Evolutionary conservation across 2,329 filamentous ascomycete species (phyloP).

Genomic region (Teratosphaeria epicoccoides): DNA sequence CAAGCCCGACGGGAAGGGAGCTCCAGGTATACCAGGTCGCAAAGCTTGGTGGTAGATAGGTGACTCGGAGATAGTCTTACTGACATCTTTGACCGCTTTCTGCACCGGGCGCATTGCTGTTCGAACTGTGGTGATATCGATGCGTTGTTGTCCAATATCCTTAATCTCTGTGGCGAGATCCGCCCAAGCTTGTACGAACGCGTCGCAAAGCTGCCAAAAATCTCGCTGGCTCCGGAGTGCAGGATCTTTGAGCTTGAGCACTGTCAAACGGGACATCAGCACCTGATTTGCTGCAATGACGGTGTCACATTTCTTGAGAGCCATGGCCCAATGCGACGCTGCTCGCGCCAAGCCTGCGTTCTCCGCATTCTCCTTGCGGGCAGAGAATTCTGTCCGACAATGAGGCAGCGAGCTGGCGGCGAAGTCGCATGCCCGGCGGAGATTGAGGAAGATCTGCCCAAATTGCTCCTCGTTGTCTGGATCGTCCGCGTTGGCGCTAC

Average conservation of each 20-base stretch:
- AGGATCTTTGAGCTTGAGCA: conserved; percentile 77
- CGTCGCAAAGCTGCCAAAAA: conserved; percentile 62
- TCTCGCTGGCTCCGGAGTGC: conserved; percentile 55
- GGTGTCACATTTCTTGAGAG: conserved; percentile 61
- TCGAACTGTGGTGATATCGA: conserved; percentile 54
- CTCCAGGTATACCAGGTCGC: conserved; percentile 24
- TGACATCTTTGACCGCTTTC: conserved; percentile 70
- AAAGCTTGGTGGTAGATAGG: conserved; percentile 49
- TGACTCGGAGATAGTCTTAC: conserved; percentile 56
- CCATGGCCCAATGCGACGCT: conserved; percentile 51
- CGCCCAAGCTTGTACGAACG: conserved; percentile 60
- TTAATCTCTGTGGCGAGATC: conserved; percentile 54
- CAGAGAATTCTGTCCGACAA: conserved; percentile 56
- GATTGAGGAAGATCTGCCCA: conserved; percentile 67
- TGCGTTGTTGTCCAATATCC: conserved; percentile 25
- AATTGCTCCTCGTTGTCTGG: conserved; percentile 72
- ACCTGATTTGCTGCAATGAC: conserved; percentile 64
- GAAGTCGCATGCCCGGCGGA: conserved; percentile 63
- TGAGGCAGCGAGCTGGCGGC: conserved; percentile 61
- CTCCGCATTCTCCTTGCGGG: conserved; percentile 53
- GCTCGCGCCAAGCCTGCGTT: conserved; percentile 26
- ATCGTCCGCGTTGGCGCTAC: conserved; percentile 47
- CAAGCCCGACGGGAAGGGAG: conserved; percentile 15
- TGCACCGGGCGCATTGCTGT: conserved; percentile 70
- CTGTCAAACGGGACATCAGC: conserved; percentile 61